Evolutionary conservation across 495 filamentous ascomycete genomes (phyloP), one percentile per base, ranked within the genome.

Genomic region (Lichenothelia convexa): DNA sequence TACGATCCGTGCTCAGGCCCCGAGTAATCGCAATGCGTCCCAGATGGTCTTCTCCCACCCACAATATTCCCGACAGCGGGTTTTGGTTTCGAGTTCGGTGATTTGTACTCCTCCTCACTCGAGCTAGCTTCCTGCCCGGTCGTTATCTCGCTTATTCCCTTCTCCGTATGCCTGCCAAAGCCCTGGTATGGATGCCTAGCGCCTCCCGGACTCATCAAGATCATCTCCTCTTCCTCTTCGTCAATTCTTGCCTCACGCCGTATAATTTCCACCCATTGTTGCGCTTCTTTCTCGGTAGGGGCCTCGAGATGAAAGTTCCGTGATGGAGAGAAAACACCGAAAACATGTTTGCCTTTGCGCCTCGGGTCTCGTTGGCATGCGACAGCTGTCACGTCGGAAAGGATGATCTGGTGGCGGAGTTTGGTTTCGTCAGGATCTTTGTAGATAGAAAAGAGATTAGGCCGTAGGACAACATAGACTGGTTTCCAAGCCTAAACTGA

Each of bases 371-470:
- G 86, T 34, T 94, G 71, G 34, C 79, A 65, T 1, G 85, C 80
- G 21, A 93, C 80, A 3, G 87, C 87, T 3, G 86, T 93, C 39
- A 95, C 67, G 40, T 97, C 89, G 22, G 81, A 80, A 30, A 94
- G 70, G 48, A 71, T 73, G 42, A 97, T 71, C 46, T 91, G 85
- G 46, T 83, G 78, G 18, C 81, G 75, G 5, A 97, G 70, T 51
- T 87, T 83, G 45, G 78, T 80, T 50, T 92, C 84, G 47, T 82
- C 77, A 37, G 84, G 71, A 45, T 85, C 77, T 51, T 89, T 87
- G 72, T 97, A 97, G 42, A 92, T 83, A 23, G 83, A 94, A 17
- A 95, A 69, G n/a, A 81, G 67, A 49, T 92, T 92, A 1, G 87
- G 85, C 32, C 89, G 78, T 21, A 97, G 73, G 27, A 95, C 87